Evolutionary conservation across 148 eudicot species (phyloP).

Genomic region (Rhododendron henanense): DNA sequence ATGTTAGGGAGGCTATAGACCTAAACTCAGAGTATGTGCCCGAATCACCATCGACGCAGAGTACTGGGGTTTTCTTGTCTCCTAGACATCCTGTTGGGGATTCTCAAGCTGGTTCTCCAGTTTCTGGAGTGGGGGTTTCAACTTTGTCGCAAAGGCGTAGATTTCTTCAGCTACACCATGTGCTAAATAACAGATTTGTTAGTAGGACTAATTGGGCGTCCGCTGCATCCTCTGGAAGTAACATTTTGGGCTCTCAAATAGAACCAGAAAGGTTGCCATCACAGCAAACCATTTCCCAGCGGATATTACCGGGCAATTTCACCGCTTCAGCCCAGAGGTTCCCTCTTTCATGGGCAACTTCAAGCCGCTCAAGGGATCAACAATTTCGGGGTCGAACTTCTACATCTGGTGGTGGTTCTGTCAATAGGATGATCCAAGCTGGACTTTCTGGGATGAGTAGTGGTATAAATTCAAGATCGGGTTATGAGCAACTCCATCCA

Average conservation of each 20-base stretch:
- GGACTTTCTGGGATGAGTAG: slow-evolving; percentile 23
- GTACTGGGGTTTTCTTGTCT: slow-evolving; percentile 36
- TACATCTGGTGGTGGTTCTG: slow-evolving; percentile 18
- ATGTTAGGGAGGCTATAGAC: slow-evolving; percentile 62
- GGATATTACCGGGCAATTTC: slow-evolving; percentile 26
- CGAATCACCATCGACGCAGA: slow-evolving; percentile 64
- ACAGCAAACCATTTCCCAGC: slow-evolving; percentile 13
- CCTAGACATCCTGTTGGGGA: slow-evolving; percentile 47
- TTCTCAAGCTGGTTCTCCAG: slow-evolving; percentile 45
- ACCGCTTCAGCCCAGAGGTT: slow-evolving; percentile 18
- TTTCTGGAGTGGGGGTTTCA: slow-evolving; percentile 48
- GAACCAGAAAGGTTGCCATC: slow-evolving; percentile 25
- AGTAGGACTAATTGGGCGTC: slow-evolving; percentile 14
- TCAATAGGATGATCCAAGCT: slow-evolving; percentile 9
- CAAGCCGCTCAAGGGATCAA: slow-evolving; percentile 25
- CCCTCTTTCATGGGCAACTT: slow-evolving; percentile 23
- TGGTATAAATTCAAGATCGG: slow-evolving; percentile 22
- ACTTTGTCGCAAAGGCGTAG: slow-evolving; percentile 68
- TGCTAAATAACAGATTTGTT: slow-evolving; percentile 23
- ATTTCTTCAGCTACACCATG: slow-evolving; percentile 41
- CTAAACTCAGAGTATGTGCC: slow-evolving; percentile 67
- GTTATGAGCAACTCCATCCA: slow-evolving; percentile 43
- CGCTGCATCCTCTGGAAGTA: slow-evolving; percentile 3
- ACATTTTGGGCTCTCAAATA: slow-evolving; percentile 24
- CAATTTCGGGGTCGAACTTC: slow-evolving; percentile 26